phyloP scores from a whole-genome alignment of 768 basidiomycete genomes.

The Hypsizygus marmoreus region DNA sequence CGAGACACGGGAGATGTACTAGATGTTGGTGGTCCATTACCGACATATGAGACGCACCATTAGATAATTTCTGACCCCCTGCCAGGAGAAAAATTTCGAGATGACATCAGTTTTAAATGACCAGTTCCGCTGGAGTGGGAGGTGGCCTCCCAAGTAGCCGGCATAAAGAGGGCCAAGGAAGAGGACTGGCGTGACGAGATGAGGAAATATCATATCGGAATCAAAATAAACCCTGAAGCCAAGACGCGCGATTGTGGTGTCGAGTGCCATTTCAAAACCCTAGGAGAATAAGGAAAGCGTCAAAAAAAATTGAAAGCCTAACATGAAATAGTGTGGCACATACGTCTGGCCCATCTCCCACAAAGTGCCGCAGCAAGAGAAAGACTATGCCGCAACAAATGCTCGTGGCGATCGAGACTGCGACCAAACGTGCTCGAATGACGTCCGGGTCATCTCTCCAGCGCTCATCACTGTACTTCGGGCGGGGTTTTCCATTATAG shows the following conservation, averaged over 20 bases:
- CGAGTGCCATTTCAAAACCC: constrained; percentile 20
- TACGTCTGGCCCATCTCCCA: constrained; percentile 24
- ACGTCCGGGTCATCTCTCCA: constrained; percentile 86
- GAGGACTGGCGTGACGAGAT: constrained; percentile 70
- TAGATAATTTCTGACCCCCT: constrained; percentile 72
- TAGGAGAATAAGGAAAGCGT: constrained; percentile 2
- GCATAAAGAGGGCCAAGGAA: constrained; percentile 80
- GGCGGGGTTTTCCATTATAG: constrained; percentile 27
- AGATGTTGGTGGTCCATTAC: background rate
- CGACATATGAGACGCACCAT: constrained; percentile 32
- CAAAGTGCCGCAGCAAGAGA: constrained; percentile 35
- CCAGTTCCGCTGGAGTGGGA: constrained; percentile 62
- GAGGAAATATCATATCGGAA: constrained; percentile 36
- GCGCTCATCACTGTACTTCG: constrained; percentile 38
- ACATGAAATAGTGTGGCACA: constrained; percentile 5
- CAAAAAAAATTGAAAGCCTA: background rate
- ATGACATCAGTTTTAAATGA: constrained; percentile 40
- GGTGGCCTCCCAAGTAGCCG: constrained; percentile 39
- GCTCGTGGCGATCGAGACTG: constrained; percentile 65
- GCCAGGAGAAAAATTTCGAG: constrained; percentile 46
- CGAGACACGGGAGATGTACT: too few relatives aligned
- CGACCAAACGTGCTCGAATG: constrained; percentile 74
- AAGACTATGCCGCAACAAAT: constrained; percentile 57
- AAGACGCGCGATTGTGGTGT: constrained; percentile 40
- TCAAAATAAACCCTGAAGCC: constrained; percentile 32